Evolutionary conservation across 768 basidiomycete species (phyloP), one percentile per base, ranked within the genome.

Genomic region (Suillus subalutaceus): DNA sequence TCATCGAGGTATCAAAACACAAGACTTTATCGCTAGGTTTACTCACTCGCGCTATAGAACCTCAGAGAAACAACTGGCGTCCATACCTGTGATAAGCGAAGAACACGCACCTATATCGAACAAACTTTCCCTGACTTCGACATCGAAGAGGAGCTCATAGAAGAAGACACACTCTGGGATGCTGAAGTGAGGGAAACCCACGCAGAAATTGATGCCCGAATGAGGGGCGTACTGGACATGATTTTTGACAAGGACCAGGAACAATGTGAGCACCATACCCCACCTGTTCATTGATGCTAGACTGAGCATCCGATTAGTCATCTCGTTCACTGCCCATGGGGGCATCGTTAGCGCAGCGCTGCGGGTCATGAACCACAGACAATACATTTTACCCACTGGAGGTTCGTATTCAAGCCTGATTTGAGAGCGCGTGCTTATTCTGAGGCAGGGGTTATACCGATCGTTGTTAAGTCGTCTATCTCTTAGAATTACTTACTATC

Each of bases 51-150:
- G 46, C 12, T 18, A 65, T 30, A 93, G 92, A 83, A 89, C 66
- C 84, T 86, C 58, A 85, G 91, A 38, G 92, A 93, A 74, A 82
- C 82, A 66, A 84, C 86, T 66, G 86, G 90, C 0, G 82, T 85
- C 1, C 90, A 92, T 66, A 91, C 90, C 0, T 92, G 90, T 70
- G 91, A 93, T 74, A 83, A 84, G 68, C 84, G 91, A 16, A 79
- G 80, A 23, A 79, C 81, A 2, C 79, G 77, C 40, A 80, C 84
- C 0, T 81, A 84, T 63, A 88, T 93, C 66, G 69, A 74, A 0
- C 64, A 65, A 0, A 69, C 80, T 7, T 91, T 77, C 71, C 86
- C 88, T 0, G 73, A 76, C 6, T 88, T 88, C 71, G 68, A 62
- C 9, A 82, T 91, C 55, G 90, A 92, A 70, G 72, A 74, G 1